phyloP scores from a whole-genome alignment of 139 green algal genomes.

The Yamagishiella unicocca region DNA sequence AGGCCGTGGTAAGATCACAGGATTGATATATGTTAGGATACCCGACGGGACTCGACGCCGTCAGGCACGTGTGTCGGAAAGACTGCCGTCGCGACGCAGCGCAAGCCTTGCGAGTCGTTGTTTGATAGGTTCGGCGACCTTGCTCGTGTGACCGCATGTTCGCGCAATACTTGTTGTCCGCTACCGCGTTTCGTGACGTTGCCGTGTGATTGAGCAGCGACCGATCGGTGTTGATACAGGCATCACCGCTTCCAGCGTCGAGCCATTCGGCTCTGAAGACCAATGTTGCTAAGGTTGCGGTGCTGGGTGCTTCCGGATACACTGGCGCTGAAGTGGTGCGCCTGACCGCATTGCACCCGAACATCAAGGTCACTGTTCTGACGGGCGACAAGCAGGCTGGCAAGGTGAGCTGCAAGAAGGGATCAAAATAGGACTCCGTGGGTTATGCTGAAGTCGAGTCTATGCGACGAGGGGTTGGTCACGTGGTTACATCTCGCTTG shows the following conservation, averaged over 20 bases:
- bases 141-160: too few relatives aligned
- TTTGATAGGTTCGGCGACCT: too few relatives aligned
- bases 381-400: conserved; percentile 95
- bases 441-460: too few relatives aligned
- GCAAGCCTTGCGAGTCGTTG: background rate
- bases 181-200: too few relatives aligned
- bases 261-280: background rate
- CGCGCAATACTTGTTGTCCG: too few relatives aligned
- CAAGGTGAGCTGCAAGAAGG: conserved; percentile 84
- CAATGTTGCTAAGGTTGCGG: conserved; percentile 72
- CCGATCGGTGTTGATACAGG: background rate
- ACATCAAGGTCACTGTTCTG: conserved; percentile 85
- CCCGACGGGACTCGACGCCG: background rate
- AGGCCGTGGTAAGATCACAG: conserved; percentile 16
- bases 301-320: conserved; percentile 96
- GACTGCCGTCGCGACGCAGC: background rate
- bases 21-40: background rate
- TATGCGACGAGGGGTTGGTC: too few relatives aligned
- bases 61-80: conserved; percentile 34
- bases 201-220: background rate
- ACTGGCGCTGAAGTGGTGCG: conserved; percentile 94
- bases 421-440: too few relatives aligned
- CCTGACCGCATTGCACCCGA: conserved; percentile 87
- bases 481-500: too few relatives aligned
- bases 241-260: conserved; percentile 4